Conservation (phyloP, 148 eudicot genomes). For the Polygonum maritimum region DNA sequence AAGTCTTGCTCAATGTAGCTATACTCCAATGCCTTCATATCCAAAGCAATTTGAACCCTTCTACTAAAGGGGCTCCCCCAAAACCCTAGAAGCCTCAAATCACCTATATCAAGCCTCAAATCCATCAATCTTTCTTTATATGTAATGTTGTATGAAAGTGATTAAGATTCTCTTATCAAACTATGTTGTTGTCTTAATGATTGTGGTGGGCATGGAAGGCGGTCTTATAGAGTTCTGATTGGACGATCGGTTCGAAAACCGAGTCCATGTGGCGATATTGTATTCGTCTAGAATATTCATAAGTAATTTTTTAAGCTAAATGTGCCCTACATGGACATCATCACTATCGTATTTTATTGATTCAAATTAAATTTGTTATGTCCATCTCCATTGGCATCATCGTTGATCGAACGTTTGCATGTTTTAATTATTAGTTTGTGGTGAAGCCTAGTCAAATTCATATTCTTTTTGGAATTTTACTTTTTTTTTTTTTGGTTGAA, state of each 20-base stretch:
- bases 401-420: conserved; percentile 1
- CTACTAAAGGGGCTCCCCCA: conserved; percentile 23
- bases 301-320: background rate
- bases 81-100: conserved; percentile 22
- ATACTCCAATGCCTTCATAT: conserved; percentile 22
- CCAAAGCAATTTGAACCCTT: conserved; percentile 21
- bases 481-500: too few relatives aligned
- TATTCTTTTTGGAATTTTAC: background rate
- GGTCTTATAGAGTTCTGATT: background rate
- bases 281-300: conserved; percentile 4
- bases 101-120: background rate
- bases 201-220: background rate
- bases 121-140: background rate
- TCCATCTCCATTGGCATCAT: background rate
- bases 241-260: background rate
- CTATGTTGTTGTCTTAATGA: background rate
- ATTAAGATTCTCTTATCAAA: background rate
- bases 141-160: background rate
- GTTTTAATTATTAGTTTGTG: background rate
- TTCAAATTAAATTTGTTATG: background rate
- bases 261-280: background rate
- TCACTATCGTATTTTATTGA: background rate
- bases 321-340: background rate
- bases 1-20: conserved; percentile 29
- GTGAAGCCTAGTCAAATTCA: background rate